Conservation (phyloP, 805 yeast genomes). For the Kodamaea hsintzibuensis region DNA sequence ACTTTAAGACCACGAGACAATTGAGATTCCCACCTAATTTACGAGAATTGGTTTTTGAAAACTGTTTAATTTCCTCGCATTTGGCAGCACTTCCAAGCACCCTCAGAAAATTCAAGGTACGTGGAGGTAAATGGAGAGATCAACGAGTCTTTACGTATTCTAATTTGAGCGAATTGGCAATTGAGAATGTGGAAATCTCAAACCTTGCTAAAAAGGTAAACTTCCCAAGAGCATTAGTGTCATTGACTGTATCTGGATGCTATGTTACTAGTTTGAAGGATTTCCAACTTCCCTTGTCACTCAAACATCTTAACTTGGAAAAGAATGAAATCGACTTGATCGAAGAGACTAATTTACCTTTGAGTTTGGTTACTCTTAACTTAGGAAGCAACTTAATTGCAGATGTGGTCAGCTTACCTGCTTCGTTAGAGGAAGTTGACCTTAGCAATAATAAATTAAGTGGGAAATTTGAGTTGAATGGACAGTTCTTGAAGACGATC, state of each 20-base stretch:
- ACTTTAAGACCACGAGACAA: conserved; percentile 7
- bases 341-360: not conserved
- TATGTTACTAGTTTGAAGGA: conserved; percentile 6
- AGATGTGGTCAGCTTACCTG: conserved; percentile 1
- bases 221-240: conserved; percentile 2
- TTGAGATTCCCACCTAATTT: conserved; percentile 9
- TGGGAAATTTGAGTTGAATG: conserved; percentile 1
- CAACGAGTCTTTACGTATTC: conserved; percentile 8
- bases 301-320: conserved; percentile 7
- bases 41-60: conserved; percentile 8
- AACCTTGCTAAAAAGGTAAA: conserved; percentile 8
- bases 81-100: conserved; percentile 9
- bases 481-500: not conserved
- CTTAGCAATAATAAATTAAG: conserved; percentile 3
- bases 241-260: conserved; percentile 7
- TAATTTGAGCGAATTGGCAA: conserved; percentile 8
- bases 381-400: not conserved
- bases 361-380: not conserved
- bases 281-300: conserved; percentile 1
- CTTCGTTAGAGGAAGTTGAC: not conserved
- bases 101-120: conserved; percentile 6
- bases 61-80: conserved; percentile 13
- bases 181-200: conserved; percentile 11
- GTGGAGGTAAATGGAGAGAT: conserved; percentile 14
- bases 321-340: conserved; percentile 7